Conservation (phyloP, 352 stramenopile genomes). For the Pythium dissotocum region DNA sequence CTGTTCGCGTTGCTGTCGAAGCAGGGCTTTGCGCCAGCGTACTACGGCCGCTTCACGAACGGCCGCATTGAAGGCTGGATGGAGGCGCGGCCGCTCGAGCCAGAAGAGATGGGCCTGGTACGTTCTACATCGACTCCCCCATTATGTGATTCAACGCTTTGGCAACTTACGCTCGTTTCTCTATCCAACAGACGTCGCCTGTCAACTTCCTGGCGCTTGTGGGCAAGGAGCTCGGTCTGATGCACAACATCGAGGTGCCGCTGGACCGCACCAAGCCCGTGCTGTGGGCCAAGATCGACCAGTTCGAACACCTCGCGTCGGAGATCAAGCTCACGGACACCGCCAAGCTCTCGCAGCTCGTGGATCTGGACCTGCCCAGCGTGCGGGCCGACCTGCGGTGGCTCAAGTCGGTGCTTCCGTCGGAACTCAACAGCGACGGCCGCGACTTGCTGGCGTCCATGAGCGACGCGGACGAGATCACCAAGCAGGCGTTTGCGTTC, state of each 20-base stretch:
- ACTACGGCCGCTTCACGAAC: slow-evolving; percentile 91
- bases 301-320: slow-evolving; percentile 75
- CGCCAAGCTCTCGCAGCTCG: slow-evolving; percentile 54
- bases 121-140: neutral
- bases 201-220: slow-evolving; percentile 88
- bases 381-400: slow-evolving; percentile 70
- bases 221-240: slow-evolving; percentile 79
- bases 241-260: slow-evolving; percentile 88
- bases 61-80: slow-evolving; percentile 92
- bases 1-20: slow-evolving; percentile 85
- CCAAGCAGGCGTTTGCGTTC: slow-evolving; percentile 74
- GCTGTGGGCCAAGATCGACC: slow-evolving; percentile 81
- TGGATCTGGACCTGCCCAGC: slow-evolving; percentile 59
- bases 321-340: slow-evolving; percentile 60
- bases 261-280: slow-evolving; percentile 51
- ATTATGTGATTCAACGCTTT: no score
- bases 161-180: neutral
- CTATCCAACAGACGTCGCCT: slow-evolving; percentile 37
- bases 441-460: slow-evolving; percentile 45
- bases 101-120: slow-evolving; percentile 84
- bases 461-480: slow-evolving; percentile 65
- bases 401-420: slow-evolving; percentile 85
- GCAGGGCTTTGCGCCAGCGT: slow-evolving; percentile 85
- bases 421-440: slow-evolving; percentile 65
- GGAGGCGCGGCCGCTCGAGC: slow-evolving; percentile 77